Evolutionary conservation across 108 stramenopile species (phyloP), one percentile per base, ranked within the genome.

Genomic region (Pseudonitzschia multiseries): DNA sequence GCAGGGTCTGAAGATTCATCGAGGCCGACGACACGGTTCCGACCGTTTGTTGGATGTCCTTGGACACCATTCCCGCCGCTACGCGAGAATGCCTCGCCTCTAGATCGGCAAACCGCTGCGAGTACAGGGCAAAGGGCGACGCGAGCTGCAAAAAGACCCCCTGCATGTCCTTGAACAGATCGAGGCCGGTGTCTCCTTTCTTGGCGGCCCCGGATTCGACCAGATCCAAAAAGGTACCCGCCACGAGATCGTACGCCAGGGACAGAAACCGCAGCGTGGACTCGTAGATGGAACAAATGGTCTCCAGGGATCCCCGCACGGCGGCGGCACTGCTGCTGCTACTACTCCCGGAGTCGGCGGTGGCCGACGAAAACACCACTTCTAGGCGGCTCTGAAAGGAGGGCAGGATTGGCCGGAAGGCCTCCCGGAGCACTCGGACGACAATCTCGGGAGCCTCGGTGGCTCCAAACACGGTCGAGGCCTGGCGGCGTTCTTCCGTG

Each of bases 251-350:
- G 69, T 94, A 91, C 13, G 86, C 86, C 67, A 94, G 66, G 14
- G 90, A 88, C 15, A 94, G 80, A 62, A 94, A 94, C 52, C 86
- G 90, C 8, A 94, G 69, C 0, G 93, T 90, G 0, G 89, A 86
- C 76, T 91, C 88, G 69, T 89, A 94, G 0, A 86, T 78, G 4
- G 77, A 69, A 65, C 89, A 89, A 69, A 94, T 86, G 0, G 84
- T 76, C 44, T 91, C 85, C 68, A 90, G 81, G 14, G 82, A 81
- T 22, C 87, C 89, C 21, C 27, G 42, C 65, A 51, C 44, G 69
- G 50, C 6, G 64, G 57, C 17, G 33, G n/a, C n/a, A n/a, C n/a
- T n/a, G n/a, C n/a, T n/a, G n/a, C n/a, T n/a, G n/a, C n/a, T n/a
- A n/a, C n/a, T n/a, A n/a, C n/a, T n/a, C n/a, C n/a, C n/a, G n/a